Evolutionary conservation across 2,329 filamentous ascomycete genomes (phyloP).

Genomic region (Apiospora kogelbergensis): DNA sequence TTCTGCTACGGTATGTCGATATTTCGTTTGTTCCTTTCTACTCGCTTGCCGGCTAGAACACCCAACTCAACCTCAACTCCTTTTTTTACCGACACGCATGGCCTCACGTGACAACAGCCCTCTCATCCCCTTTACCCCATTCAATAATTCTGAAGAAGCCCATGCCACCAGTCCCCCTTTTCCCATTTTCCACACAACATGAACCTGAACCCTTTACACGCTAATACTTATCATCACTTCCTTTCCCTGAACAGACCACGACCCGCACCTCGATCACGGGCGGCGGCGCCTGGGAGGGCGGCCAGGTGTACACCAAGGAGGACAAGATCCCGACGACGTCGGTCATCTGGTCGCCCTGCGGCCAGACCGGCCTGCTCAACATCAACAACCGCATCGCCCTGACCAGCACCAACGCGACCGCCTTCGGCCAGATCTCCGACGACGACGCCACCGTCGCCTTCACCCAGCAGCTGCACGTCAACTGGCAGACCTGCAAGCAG

Average conservation of each 20-base stretch:
- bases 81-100: too few relatives aligned
- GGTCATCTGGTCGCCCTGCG: conserved; percentile 46
- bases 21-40: not conserved
- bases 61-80: too few relatives aligned
- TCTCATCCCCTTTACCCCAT: not conserved
- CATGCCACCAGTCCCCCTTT: too few relatives aligned
- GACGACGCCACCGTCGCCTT: conserved; percentile 46
- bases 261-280: conserved; percentile 43
- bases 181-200: too few relatives aligned
- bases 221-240: not conserved
- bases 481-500: conserved; percentile 35
- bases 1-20: conserved; percentile 32
- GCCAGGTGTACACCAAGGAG: conserved; percentile 48
- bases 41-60: too few relatives aligned
- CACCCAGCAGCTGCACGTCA: conserved; percentile 44
- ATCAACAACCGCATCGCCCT: conserved; percentile 47
- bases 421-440: conserved; percentile 41
- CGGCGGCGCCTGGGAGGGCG: conserved; percentile 40
- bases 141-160: too few relatives aligned
- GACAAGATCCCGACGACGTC: conserved; percentile 44
- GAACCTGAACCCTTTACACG: too few relatives aligned
- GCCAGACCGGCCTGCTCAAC: conserved; percentile 46
- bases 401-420: conserved; percentile 35
- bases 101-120: too few relatives aligned
- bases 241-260: conserved; percentile 40